These are phyloP conservation scores for Fusarium floridanum DNA, from an alignment of 2,329 filamentous ascomycete species.

Conservation along the genomic window DNA sequence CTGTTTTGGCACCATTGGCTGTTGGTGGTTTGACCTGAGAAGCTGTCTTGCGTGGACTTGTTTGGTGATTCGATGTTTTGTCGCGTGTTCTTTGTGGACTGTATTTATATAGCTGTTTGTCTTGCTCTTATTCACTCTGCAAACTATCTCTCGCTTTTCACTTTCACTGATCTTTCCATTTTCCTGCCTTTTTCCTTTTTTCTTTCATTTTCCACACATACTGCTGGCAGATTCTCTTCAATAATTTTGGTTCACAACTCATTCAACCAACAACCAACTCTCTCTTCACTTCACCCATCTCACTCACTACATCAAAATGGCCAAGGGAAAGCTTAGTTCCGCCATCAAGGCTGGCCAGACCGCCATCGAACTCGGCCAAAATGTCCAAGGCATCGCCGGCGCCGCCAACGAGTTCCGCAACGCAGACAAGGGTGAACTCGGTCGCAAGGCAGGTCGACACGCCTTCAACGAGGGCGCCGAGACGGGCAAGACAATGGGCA, in stretches of 20 bases:
- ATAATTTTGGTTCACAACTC: not conserved
- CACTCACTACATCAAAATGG: conserved; percentile 41
- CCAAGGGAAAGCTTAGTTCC: conserved; percentile 46
- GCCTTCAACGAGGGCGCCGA: conserved; percentile 53
- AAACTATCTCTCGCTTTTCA: not conserved
- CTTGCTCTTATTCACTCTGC: not conserved
- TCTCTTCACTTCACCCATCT: not conserved
- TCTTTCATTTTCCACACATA: not conserved
- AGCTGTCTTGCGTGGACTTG: not conserved
- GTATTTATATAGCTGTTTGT: not conserved
- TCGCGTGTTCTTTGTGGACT: conserved; percentile 4
- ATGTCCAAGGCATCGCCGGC: conserved; percentile 44
- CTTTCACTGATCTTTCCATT: not conserved
- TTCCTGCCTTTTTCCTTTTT: not conserved
- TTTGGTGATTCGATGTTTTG: conserved; percentile 3
- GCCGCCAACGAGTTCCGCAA: conserved; percentile 48
- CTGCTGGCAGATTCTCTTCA: conserved; percentile 1
- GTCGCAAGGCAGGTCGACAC: conserved; percentile 49
- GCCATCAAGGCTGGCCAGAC: conserved; percentile 52
- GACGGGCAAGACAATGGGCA: conserved; percentile 57
- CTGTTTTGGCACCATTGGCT: conserved; percentile 33
- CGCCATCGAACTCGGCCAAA: conserved; percentile 50
- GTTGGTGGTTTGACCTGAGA: not conserved
- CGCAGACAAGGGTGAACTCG: conserved; percentile 51
- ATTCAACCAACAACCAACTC: not conserved